phyloP scores from a whole-genome alignment of 495 filamentous ascomycete genomes.

The Ascodesmis nigricans region DNA sequence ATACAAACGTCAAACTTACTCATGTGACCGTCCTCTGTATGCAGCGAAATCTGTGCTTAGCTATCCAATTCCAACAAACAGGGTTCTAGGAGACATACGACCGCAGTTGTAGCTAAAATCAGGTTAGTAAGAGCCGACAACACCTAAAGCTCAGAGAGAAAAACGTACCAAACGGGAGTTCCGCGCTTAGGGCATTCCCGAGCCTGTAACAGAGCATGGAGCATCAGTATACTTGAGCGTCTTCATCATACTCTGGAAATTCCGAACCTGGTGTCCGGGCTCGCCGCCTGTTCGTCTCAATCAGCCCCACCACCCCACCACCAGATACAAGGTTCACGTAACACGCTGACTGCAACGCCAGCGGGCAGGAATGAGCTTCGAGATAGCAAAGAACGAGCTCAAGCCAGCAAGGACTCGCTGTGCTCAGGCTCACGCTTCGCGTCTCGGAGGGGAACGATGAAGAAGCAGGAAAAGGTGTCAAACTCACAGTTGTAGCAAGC shows the following conservation, averaged over 20 bases:
- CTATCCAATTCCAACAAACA: neutral
- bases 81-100: conserved; percentile 28
- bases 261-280: conserved; percentile 40
- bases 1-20: conserved; percentile 32
- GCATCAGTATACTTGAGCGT: conserved; percentile 17
- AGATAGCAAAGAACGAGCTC: too few species aligned
- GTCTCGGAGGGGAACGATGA: conserved; percentile 12
- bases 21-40: conserved; percentile 60
- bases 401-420: too few species aligned
- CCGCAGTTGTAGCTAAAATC: conserved; percentile 52
- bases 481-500: conserved; percentile 68
- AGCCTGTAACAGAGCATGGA: conserved; percentile 32
- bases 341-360: too few species aligned
- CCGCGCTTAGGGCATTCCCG: conserved; percentile 91
- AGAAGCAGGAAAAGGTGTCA: conserved; percentile 10
- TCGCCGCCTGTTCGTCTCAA: conserved; percentile 38
- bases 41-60: conserved; percentile 5
- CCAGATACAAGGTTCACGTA: too few species aligned
- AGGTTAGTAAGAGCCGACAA: neutral
- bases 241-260: conserved; percentile 1
- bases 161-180: conserved; percentile 64
- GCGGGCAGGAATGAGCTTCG: too few species aligned
- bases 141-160: too few species aligned
- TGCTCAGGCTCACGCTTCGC: too few species aligned
- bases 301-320: conserved; percentile 4